Evolutionary conservation across 495 filamentous ascomycete genomes (phyloP).

Genomic region (Podospora bellae-mahoneyi): DNA sequence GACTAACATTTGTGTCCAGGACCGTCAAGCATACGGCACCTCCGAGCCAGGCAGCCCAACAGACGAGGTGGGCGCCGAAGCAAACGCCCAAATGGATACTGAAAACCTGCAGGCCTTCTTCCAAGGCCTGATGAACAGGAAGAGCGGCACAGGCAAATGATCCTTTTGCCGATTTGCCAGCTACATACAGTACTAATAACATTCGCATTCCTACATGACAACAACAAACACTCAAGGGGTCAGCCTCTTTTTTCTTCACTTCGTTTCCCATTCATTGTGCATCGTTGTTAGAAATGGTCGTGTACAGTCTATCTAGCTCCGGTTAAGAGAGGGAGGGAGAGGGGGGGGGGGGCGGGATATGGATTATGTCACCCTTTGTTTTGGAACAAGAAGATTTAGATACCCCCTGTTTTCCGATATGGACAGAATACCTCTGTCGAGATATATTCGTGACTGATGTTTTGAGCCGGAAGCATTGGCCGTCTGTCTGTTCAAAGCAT

Average conservation of each 20-base stretch:
- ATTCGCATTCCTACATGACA: background rate
- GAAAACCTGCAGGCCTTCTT: constrained; percentile 51
- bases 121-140: constrained; percentile 45
- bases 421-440: background rate
- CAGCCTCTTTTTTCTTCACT: background rate
- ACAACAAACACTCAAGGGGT: background rate
- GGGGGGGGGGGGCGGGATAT: background rate
- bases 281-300: background rate
- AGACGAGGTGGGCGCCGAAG: constrained; percentile 31
- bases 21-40: constrained; percentile 45
- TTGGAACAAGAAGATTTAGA: background rate
- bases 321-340: background rate
- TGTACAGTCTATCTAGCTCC: background rate
- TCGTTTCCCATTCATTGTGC: background rate
- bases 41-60: constrained; percentile 35
- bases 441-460: background rate
- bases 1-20: constrained; percentile 32
- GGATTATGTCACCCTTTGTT: background rate
- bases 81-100: constrained; percentile 41
- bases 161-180: background rate
- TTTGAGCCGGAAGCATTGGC: too few species aligned
- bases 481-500: too few species aligned
- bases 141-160: constrained; percentile 21
- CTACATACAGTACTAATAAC: background rate
- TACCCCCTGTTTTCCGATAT: background rate